These are phyloP conservation scores for Colletotrichum phormii DNA, from an alignment of 2,329 filamentous ascomycete genomes.

Conservation along the genomic window DNA sequence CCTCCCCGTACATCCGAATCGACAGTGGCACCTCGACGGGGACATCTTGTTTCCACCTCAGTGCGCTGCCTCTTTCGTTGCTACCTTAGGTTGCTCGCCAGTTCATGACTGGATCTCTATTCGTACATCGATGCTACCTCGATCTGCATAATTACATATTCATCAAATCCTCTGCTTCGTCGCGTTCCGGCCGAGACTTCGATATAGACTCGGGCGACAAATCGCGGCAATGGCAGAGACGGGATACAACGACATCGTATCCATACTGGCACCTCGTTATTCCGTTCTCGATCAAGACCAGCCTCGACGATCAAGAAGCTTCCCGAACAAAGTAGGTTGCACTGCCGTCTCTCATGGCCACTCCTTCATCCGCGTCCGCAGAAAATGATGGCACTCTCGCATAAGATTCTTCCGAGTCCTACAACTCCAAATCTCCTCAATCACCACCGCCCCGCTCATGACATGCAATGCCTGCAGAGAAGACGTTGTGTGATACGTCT, in stretches of 20 bases:
- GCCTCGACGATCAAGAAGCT: constrained; percentile 6
- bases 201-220: neutral
- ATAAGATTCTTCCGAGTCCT: constrained; percentile 11
- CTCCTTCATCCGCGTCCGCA: constrained; percentile 1
- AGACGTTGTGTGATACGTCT: constrained; percentile 16
- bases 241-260: neutral
- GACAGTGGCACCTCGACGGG: neutral
- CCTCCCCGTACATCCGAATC: neutral
- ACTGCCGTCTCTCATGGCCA: neutral
- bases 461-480: constrained; percentile 14
- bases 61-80: neutral
- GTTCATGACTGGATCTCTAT: neutral
- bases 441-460: neutral
- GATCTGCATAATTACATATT: neutral
- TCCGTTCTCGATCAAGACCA: neutral
- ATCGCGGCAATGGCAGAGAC: neutral
- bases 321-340: neutral
- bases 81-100: neutral
- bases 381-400: constrained; percentile 5
- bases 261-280: neutral
- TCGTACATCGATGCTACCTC: neutral
- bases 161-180: neutral
- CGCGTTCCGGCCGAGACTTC: neutral
- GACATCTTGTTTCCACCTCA: neutral
- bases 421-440: neutral